Base-by-base conservation (phyloP, 495 filamentous ascomycete genomes). In the Aspergillus steynii region DNA sequence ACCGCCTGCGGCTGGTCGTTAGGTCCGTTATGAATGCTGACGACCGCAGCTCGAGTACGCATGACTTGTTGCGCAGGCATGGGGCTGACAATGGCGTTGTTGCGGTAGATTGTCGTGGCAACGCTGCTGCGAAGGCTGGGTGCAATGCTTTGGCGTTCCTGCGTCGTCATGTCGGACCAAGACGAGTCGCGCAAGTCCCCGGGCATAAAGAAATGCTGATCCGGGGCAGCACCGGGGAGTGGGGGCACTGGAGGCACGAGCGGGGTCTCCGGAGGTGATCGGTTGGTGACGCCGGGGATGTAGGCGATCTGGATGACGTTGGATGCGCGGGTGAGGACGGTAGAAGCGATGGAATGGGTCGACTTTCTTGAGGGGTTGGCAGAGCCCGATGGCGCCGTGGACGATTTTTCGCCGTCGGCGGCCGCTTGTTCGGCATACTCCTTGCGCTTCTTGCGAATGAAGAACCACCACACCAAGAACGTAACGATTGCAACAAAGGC, bases 281-380 rank as follows among this genome's bases (percentile, higher is more conserved):
- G 85, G 76, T 97, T 97, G 58, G 93, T 98, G 70, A 98, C 93
- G 50, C 95, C 95, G 53, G 95, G 95, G 64, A 99, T 97, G 73
- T 97, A 99, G 50, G 96, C 95, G 72, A 99, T 99, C 76, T 98
- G 95, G 62, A 99, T 99, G 71, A 99, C 91, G 77, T 99, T 98
- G 61, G 94, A 97, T 50, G 95, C 95, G 51, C 95, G 88, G 5
- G 95, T 98, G 57, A 96, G 86, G 56, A 97, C 91, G 53, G 94
- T 97, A 9, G 93, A 97, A 15, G 96, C 95, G 68, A 98, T 92
- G 45, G 93, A 97, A 62, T 87, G 84, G 56, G 91, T 89, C 4
- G 94, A 96, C 66, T 96, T 92, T 42, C 93, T 91, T 29, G 91
- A 92, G 29, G 87, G 84, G 61, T 89, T 84, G 55, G 87, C 82